Base-by-base conservation (phyloP, 2,329 filamentous ascomycete species). In the Alternaria gaisen region DNA sequence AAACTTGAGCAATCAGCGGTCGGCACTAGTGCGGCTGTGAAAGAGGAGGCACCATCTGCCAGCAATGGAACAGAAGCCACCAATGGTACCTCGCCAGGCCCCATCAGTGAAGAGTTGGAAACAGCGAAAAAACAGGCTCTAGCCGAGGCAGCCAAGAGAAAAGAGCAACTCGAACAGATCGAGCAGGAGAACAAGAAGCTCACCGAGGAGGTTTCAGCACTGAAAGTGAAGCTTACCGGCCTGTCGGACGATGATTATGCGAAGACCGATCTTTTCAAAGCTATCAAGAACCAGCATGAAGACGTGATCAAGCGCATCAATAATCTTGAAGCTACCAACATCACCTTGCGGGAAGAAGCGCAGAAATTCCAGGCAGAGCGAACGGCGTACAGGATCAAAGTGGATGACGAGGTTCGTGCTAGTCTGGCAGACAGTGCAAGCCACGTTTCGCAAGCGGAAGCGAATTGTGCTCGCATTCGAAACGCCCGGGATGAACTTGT, bases 231-330 rank as follows among this genome's bases (percentile, higher is more conserved):
- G 76, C 84, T 91, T 48, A 89, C 92, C 14, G 89, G 87, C 56
- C 83, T 94, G 44, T 91, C 91, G 0, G 95, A 99, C 72, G 95
- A 99, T 64, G 95, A 99, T 71, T 98, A 96, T 75, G 90, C 93
- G 41, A 89, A 93, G 58, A 97, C 93, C 5, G 93, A 97, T 71
- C 85, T 97, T 3, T 99, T 97, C 85, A 98, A 97, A 80, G 88
- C 91, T 64, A 86, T 97, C 73, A 96, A 94, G 80, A 87, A 86
- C 24, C 93, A 97, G 72, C 92, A 96, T 71, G 95, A 98, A 73
- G 94, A 98, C 70, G 87, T 97, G 9, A 93, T 97, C 69, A 94
- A 92, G 77, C 90, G 93, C 38, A 89, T 97, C 72, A 99, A 99
- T 77, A 90, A 94, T 70, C 81, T 98, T 14, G 94, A 98, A 79